Evolutionary conservation across 352 stramenopile species (phyloP).

Genomic region (Pythium chondricola): DNA sequence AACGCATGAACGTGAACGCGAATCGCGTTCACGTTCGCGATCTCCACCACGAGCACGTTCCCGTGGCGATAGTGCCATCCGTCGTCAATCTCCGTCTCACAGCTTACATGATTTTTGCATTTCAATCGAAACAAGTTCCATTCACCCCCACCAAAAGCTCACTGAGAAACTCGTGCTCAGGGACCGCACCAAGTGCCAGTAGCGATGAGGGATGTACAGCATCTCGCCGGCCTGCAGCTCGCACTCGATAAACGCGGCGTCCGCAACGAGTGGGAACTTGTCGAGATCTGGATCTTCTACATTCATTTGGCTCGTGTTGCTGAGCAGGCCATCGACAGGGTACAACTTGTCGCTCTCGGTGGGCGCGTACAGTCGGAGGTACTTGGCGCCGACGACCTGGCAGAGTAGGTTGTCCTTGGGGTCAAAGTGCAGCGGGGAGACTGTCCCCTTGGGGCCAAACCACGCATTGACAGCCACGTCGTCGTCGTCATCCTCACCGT

Average conservation of each 20-base stretch:
- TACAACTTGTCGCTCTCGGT: slow-evolving; percentile 71
- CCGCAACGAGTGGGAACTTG: slow-evolving; percentile 44
- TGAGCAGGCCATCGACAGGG: slow-evolving; percentile 73
- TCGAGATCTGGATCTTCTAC: slow-evolving; percentile 44
- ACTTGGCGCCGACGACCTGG: slow-evolving; percentile 81
- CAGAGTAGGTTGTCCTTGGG: slow-evolving; percentile 88
- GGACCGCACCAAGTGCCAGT: slow-evolving; percentile 87
- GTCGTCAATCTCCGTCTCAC: too few relatives aligned
- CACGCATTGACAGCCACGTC: slow-evolving; percentile 84
- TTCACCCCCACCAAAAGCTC: slow-evolving; percentile 70
- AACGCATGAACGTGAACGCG: too few relatives aligned
- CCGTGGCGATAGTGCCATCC: too few relatives aligned
- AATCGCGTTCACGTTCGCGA: too few relatives aligned
- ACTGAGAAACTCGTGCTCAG: slow-evolving; percentile 76
- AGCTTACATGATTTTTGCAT: too few relatives aligned
- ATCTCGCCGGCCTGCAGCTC: slow-evolving; percentile 65
- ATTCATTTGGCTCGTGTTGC: slow-evolving; percentile 79
- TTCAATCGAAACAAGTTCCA: too few relatives aligned
- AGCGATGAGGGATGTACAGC: slow-evolving; percentile 84
- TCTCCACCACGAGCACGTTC: too few relatives aligned
- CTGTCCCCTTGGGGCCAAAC: slow-evolving; percentile 74
- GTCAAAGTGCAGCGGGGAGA: slow-evolving; percentile 87
- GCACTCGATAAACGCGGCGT: slow-evolving; percentile 62
- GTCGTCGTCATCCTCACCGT: slow-evolving; percentile 34
- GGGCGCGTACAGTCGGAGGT: slow-evolving; percentile 74